Evolutionary conservation across 1,284 basidiomycete species (phyloP).

Genomic region (Ustilago shanxiensis): DNA sequence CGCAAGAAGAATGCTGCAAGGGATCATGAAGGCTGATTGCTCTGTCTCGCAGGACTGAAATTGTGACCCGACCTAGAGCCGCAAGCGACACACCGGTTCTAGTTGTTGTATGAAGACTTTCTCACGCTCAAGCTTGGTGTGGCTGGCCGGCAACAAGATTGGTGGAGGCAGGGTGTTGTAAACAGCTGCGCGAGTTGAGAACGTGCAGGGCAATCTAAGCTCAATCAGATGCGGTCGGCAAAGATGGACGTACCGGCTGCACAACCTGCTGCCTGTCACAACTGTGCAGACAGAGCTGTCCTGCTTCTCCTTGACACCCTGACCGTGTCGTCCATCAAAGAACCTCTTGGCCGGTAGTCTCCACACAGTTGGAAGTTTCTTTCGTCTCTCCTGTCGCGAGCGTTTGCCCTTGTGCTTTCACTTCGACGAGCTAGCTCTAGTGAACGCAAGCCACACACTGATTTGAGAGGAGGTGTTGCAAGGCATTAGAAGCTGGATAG

Average conservation of each 20-base stretch:
- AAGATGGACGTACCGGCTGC: slow-evolving; percentile 21
- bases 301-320: slow-evolving; percentile 1
- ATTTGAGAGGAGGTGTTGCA: background rate
- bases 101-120: background rate
- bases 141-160: background rate
- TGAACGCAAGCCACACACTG: background rate
- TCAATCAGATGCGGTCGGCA: slow-evolving; percentile 19
- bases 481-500: background rate
- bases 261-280: slow-evolving; percentile 17
- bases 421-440: background rate
- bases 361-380: background rate
- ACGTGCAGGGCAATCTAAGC: slow-evolving; percentile 44
- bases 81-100: background rate
- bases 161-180: slow-evolving; percentile 1
- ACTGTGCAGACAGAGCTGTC: slow-evolving; percentile 12
- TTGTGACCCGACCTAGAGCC: background rate
- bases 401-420: background rate
- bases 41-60: background rate
- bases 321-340: background rate
- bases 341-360: background rate
- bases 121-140: slow-evolving; percentile 1
- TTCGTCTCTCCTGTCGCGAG: background rate
- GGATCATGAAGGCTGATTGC: background rate
- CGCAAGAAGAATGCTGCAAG: background rate
- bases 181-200: slow-evolving; percentile 14